Conservation (phyloP, 257 asterid genomes). For the Misopates orontium region DNA sequence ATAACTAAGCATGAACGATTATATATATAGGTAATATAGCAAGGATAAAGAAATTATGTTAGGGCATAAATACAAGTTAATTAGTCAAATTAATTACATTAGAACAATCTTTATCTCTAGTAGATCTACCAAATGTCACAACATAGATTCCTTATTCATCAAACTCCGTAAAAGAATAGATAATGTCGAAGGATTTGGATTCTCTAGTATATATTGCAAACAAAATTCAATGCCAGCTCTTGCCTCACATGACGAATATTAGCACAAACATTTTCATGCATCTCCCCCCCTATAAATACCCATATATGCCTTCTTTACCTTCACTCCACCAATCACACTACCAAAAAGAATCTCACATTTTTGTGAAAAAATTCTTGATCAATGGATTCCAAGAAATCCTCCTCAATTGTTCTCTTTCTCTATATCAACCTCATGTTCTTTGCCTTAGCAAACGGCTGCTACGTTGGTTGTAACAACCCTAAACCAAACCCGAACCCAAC, state of each 20-base stretch:
- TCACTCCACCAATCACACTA: not conserved
- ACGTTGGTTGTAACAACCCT: slow-evolving; percentile 37
- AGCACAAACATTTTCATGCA: slow-evolving; percentile 22
- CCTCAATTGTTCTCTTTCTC: slow-evolving; percentile 40
- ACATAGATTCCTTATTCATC: too few species aligned
- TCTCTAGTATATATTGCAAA: not conserved
- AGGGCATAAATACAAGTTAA: too few species aligned
- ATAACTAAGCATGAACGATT: too few species aligned
- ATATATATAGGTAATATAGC: too few species aligned
- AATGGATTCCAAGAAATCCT: slow-evolving; percentile 49
- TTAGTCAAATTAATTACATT: too few species aligned
- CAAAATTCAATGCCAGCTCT: slow-evolving; percentile 12
- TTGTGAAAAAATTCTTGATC: not conserved
- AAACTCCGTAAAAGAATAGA: too few species aligned
- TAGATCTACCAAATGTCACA: too few species aligned
- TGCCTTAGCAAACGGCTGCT: slow-evolving; percentile 47
- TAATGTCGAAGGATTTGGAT: not conserved
- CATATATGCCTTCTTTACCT: too few species aligned
- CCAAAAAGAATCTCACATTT: not conserved
- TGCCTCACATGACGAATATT: slow-evolving; percentile 31
- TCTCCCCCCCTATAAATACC: slow-evolving; percentile 30
- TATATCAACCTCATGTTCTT: slow-evolving; percentile 44
- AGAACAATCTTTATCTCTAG: too few species aligned
- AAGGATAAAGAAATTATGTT: too few species aligned
- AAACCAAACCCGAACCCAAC: slow-evolving; percentile 37